Percentiles rank a stretch among this genome's conserved stretches.
phyloP scores from a whole-genome alignment of 176 grass and related monocot species.

The Aegilops longissima region DNA sequence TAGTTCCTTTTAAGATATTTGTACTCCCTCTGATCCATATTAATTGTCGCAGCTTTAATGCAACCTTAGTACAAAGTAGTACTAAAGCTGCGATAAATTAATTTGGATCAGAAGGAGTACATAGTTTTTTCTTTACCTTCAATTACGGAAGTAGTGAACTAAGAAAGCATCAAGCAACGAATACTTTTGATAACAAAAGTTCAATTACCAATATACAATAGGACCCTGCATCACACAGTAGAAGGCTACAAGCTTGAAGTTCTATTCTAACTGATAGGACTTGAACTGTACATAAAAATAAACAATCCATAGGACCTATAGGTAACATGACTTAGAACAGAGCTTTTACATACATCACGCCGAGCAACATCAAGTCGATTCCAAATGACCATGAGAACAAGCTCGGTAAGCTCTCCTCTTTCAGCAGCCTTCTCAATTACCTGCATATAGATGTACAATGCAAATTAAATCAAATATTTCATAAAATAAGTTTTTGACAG shows the following conservation, averaged over 20 bases:
- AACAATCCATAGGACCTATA: slow-evolving; percentile 1
- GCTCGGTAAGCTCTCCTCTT: slow-evolving; percentile 84
- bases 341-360: slow-evolving; percentile 72
- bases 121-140: background rate
- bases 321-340: background rate
- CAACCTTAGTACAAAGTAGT: too few species aligned
- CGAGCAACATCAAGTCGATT: slow-evolving; percentile 93
- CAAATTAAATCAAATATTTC: slow-evolving; percentile 18
- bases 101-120: too few species aligned
- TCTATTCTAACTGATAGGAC: background rate
- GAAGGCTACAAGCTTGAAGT: background rate
- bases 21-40: background rate
- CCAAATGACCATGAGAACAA: slow-evolving; percentile 96
- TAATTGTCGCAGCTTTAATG: too few species aligned
- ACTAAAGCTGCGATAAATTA: too few species aligned
- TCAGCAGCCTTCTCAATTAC: slow-evolving; percentile 94
- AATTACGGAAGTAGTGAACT: background rate
- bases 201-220: background rate
- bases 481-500: background rate
- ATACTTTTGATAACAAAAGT: slow-evolving; percentile 21
- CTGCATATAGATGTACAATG: slow-evolving; percentile 28
- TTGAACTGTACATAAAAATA: background rate
- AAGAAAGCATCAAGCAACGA: background rate
- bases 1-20: background rate
- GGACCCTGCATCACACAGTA: background rate